Base-by-base conservation (phyloP, 768 basidiomycete species). In the Porphyrellus cyaneotinctus region DNA sequence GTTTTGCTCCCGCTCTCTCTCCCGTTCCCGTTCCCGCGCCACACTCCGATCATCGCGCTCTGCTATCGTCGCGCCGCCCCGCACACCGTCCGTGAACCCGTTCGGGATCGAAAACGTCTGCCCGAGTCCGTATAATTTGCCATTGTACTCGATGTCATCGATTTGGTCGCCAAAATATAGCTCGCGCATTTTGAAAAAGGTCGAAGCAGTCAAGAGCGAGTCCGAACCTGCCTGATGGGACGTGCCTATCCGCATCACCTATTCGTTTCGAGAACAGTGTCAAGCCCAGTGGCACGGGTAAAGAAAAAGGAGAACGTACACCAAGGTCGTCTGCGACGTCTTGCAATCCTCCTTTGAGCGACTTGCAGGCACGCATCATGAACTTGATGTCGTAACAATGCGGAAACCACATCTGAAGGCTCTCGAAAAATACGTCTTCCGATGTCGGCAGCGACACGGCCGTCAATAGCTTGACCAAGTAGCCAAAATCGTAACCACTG, bases 401-500 rank as follows among this genome's bases (percentile, higher is more conserved):
- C 0, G 95, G 95, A 71, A 99, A 98, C 95, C 97, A 98, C 58
- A 82, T 85, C 53, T 75, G 79, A 28, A 98, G 78, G 42, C 87
- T 81, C 42, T 89, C 83, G 68, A 97, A 97, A 74, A 98, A 98
- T 6, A 81, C 79, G 57, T 89, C 87, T 72, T 99, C 97, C 23
- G 84, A 84, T 18, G 85, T 84, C 10, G 97, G 97, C 53, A 98
- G 73, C 41, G 93, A 89, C 63, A 86, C 77, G 56, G 82, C 87
- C 22, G 91, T 89, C 46, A 99, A 79, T 37, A 98, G 80, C 69
- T 95, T 97, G 70, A 99, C 84, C 61, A 99, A 89, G 69, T 98
- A 99, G 32, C 97, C 97, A 72, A 99, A 98, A 71, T 99, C 97
- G 72, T 98, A 98, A 44, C 95, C 97, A 70, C 95, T 98, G 64